Percentiles rank a stretch among this genome's conserved stretches.
These are phyloP conservation scores for Aechmea fasciata DNA, from an alignment of 176 grass and related monocot genomes.

Conservation along the genomic window DNA sequence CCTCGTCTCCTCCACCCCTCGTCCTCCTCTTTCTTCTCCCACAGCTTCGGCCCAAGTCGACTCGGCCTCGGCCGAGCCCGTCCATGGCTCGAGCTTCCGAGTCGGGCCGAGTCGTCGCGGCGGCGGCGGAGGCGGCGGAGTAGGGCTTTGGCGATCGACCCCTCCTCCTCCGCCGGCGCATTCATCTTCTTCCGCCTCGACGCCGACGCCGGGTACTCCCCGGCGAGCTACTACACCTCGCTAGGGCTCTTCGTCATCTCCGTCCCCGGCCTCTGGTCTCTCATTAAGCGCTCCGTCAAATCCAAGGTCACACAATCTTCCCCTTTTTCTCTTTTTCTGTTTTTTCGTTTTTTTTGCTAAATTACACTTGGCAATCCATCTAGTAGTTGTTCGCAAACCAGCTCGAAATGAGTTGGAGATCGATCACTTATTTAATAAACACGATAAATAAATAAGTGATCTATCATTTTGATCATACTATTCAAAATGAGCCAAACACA, in stretches of 20 bases:
- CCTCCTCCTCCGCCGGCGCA: constrained; percentile 54
- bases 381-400: no score
- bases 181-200: constrained; percentile 32
- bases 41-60: not conserved
- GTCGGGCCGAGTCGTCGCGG: not conserved
- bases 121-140: not conserved
- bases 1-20: constrained; percentile 18
- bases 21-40: constrained; percentile 4
- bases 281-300: constrained; percentile 98
- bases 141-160: constrained; percentile 30
- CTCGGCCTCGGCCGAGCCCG: not conserved
- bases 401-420: no score
- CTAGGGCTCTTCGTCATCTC: constrained; percentile 97
- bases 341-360: not conserved
- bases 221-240: constrained; percentile 94
- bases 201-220: constrained; percentile 66
- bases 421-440: no score
- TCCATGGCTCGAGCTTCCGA: not conserved
- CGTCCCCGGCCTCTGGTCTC: constrained; percentile 89
- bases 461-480: no score
- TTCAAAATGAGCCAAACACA: no score
- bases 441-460: no score
- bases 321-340: not conserved
- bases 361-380: no score
- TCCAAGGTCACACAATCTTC: constrained; percentile 50